Evolutionary conservation across 495 filamentous ascomycete genomes (phyloP), one percentile per base, ranked within the genome.

Genomic region (Trichoderma erinaceum): DNA sequence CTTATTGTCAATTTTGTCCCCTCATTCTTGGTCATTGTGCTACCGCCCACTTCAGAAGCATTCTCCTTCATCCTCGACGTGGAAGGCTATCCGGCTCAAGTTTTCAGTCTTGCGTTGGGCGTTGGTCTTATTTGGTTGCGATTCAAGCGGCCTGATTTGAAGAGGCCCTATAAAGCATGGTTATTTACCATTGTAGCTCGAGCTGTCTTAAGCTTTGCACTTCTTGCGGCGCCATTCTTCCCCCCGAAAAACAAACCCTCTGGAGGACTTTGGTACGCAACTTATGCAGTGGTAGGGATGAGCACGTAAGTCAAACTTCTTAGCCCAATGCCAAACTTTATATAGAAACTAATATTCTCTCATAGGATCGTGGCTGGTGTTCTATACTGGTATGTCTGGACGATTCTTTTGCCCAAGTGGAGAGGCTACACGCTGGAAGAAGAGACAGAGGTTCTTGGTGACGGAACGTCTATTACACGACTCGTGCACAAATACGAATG

Each of bases 11-110:
- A 91, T 70, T 90, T 85, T 71, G 79, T 91, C 25, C 89, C 89
- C 0, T 90, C 87, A 0, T 64, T 89, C 0, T 76, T 90, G 2
- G 88, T 91, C 13, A 90, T 90, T 32, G 72, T 79, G 4, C 79
- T 91, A 2, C 89, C 88, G 0, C 86, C 88, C 3, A 82, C 85
- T 52, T 78, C 81, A n/a, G 84, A 88, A 63, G 85, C 88, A 6
- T 92, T 90, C 73, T 87, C 85, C 63, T 91, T 92, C 70, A 91
- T 92, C 68, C 78, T 90, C 12, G 87, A 90, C 46, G 87, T 91
- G 2, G 88, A 90, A 71, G 88, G 85, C 4, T 92, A 92, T 70
- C 87, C 89, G 0, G 85, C 79, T 0, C 85, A 88, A 66, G 78
- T 90, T 66, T 85, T 86, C 58, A 81, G 80, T 0, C 74, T 92